Conservation (phyloP, 2,329 filamentous ascomycete genomes). For the Elsinoe fawcettii region DNA sequence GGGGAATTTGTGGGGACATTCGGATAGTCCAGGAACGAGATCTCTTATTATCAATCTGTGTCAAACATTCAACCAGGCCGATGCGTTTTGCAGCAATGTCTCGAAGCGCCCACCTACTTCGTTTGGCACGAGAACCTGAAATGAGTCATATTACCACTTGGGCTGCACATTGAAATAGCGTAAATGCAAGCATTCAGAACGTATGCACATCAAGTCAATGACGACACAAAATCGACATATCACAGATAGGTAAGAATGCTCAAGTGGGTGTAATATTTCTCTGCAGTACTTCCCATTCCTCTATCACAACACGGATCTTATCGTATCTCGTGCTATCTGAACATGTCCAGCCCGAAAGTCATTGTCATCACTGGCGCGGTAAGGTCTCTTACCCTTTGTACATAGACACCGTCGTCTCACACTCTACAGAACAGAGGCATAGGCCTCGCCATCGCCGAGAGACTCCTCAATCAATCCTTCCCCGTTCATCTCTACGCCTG, state of each 20-base stretch:
- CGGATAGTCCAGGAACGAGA: no score
- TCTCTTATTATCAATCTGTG: no score
- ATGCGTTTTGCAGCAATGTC: no score
- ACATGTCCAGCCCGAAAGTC: conserved; percentile 25
- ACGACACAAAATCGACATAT: conserved; percentile 8
- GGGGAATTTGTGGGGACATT: background rate
- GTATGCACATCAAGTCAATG: conserved; percentile 2
- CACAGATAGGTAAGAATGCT: background rate
- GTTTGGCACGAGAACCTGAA: no score
- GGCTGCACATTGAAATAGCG: no score
- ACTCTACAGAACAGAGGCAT: conserved; percentile 30
- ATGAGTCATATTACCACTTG: no score
- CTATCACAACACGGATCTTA: no score
- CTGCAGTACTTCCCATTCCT: background rate
- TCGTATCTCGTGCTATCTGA: no score
- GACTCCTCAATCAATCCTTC: conserved; percentile 24
- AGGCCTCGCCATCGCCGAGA: conserved; percentile 29
- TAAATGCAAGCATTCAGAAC: no score
- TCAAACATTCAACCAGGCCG: no score
- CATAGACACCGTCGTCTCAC: background rate
- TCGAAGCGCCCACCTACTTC: no score
- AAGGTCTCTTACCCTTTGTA: conserved; percentile 10
- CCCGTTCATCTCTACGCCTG: conserved; percentile 29
- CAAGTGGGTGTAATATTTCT: background rate
- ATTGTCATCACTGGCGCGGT: conserved; percentile 31